phyloP scores from a whole-genome alignment of 2,329 filamentous ascomycete genomes.

The Trichoderma brevicompactum region DNA sequence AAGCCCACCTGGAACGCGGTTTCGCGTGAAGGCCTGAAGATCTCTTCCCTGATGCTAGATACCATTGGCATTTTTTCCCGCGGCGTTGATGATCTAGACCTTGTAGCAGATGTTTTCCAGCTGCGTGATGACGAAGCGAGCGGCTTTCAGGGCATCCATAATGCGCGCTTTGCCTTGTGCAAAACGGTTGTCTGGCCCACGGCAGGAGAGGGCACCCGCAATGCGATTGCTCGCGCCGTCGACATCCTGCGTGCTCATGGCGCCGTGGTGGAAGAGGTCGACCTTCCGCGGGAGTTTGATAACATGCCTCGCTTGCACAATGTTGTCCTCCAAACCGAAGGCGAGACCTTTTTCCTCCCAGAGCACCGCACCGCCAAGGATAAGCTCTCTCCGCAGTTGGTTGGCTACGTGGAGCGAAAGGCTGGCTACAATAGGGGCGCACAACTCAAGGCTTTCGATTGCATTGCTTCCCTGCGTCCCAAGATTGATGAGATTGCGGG shows the following conservation, averaged over 20 bases:
- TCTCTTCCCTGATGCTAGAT: conserved; percentile 63
- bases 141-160: conserved; percentile 44
- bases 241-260: conserved; percentile 51
- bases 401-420: conserved; percentile 56
- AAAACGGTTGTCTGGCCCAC: conserved; percentile 58
- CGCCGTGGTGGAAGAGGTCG: conserved; percentile 60
- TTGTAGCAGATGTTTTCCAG: conserved; percentile 58
- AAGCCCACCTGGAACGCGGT: conserved; percentile 70
- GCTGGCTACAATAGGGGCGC: conserved; percentile 49
- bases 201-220: conserved; percentile 50
- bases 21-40: conserved; percentile 63
- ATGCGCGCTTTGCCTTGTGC: conserved; percentile 58
- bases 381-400: conserved; percentile 51
- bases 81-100: conserved; percentile 59
- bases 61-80: conserved; percentile 66
- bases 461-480: conserved; percentile 57
- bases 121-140: conserved; percentile 55
- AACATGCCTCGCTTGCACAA: conserved; percentile 57
- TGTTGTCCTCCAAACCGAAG: conserved; percentile 56
- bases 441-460: conserved; percentile 58
- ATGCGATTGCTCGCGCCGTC: conserved; percentile 48
- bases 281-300: conserved; percentile 55
- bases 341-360: conserved; percentile 55
- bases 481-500: conserved; percentile 57
- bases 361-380: conserved; percentile 56